Evolutionary conservation across 495 filamentous ascomycete genomes (phyloP).

Genomic region (Podospora fimiseda): DNA sequence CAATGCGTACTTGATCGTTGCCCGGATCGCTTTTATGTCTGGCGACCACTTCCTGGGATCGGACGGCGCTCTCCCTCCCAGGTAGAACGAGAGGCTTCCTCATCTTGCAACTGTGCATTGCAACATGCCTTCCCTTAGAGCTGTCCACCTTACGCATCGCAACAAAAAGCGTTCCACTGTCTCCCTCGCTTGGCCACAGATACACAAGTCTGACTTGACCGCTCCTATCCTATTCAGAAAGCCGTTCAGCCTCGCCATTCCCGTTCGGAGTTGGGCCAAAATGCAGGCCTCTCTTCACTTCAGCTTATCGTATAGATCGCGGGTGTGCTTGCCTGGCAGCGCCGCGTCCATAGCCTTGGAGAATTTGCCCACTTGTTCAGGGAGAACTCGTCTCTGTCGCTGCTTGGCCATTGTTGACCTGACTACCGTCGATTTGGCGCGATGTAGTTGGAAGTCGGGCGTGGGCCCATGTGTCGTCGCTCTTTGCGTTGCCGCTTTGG

Average conservation of each 20-base stretch:
- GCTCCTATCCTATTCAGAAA: conserved; percentile 29
- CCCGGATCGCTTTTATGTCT: conserved; percentile 30
- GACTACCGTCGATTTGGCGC: neutral
- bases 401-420: neutral
- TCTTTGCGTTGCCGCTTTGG: conserved; percentile 4
- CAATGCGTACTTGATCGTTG: conserved; percentile 32
- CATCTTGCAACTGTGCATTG: conserved; percentile 26
- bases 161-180: conserved; percentile 26
- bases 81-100: conserved; percentile 26
- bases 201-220: conserved; percentile 13
- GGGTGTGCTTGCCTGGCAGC: no score
- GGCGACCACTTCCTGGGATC: conserved; percentile 29
- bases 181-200: conserved; percentile 32
- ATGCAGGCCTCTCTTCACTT: conserved; percentile 23
- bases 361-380: conserved; percentile 3
- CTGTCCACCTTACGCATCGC: conserved; percentile 28
- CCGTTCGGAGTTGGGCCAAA: conserved; percentile 29
- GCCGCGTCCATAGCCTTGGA: neutral
- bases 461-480: neutral
- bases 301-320: no score
- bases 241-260: conserved; percentile 32
- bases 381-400: neutral
- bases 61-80: conserved; percentile 16
- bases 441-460: neutral
- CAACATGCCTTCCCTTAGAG: conserved; percentile 28